Evolutionary conservation across 208 protist species (phyloP).

Genomic region (Trypanosoma platydactyli): DNA sequence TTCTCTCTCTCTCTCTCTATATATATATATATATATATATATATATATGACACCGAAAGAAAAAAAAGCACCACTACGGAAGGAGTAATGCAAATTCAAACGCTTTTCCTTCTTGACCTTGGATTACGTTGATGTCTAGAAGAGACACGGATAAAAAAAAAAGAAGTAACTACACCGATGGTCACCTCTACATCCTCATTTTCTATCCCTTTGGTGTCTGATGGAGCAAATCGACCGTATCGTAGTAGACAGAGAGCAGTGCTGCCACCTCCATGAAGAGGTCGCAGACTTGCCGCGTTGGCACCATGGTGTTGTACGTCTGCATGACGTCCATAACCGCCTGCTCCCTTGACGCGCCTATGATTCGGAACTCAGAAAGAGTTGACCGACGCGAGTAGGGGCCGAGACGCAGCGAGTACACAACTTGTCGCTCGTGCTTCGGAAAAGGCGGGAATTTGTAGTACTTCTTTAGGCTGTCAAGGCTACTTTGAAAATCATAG

Average conservation of each 20-base stretch:
- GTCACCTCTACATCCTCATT: neutral
- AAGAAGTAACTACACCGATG: neutral
- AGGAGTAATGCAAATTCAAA: too few species aligned
- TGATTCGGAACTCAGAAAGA: constrained; percentile 61
- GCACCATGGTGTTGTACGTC: constrained; percentile 59
- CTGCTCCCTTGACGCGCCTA: constrained; percentile 68
- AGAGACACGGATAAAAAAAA: neutral
- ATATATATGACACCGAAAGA: too few species aligned
- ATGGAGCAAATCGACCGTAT: constrained; percentile 49
- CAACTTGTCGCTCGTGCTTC: constrained; percentile 40
- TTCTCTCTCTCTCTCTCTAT: too few species aligned
- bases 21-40: too few species aligned
- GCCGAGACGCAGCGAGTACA: constrained; percentile 54
- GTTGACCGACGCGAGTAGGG: constrained; percentile 69
- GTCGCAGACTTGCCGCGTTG: constrained; percentile 67
- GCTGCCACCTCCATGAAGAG: constrained; percentile 70
- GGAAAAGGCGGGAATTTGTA: constrained; percentile 58
- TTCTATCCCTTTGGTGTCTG: constrained; percentile 21
- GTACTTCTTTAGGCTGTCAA: constrained; percentile 77
- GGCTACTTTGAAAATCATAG: constrained; percentile 56
- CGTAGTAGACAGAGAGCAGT: constrained; percentile 81
- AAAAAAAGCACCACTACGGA: too few species aligned
- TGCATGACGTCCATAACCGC: constrained; percentile 74
- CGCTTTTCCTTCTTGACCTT: neutral
- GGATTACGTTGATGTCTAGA: neutral